A percentile compares a stretch with the other conserved stretches of the same genome.
Evolutionary conservation across 495 filamentous ascomycete genomes (phyloP).

Genomic region (Neurospora intermedia): DNA sequence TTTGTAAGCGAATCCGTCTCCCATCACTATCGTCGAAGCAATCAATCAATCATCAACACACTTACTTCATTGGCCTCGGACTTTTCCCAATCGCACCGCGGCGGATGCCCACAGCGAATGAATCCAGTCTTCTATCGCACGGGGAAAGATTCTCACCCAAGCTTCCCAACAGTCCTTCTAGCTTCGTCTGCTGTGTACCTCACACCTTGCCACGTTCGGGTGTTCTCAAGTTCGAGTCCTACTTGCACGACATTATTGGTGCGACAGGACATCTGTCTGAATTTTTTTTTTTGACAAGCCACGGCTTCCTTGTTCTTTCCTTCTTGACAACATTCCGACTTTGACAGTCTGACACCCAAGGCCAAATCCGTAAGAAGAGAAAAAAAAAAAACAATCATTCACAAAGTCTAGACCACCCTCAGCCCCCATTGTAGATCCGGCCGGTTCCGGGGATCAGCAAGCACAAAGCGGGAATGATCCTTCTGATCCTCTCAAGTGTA

Average conservation of each 20-base stretch:
- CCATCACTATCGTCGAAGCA: too few relatives aligned
- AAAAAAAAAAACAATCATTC: too few relatives aligned
- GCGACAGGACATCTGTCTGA: not conserved
- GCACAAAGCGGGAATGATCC: not conserved
- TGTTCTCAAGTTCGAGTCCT: not conserved
- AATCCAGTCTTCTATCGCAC: not conserved
- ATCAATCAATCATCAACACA: not conserved
- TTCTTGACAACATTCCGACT: not conserved
- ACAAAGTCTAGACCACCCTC: not conserved
- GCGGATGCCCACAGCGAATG: not conserved
- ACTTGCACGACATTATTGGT: not conserved
- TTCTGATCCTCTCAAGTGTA: not conserved
- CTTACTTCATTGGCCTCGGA: not conserved
- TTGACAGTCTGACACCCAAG: too few relatives aligned
- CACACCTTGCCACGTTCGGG: not conserved
- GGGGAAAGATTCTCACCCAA: not conserved
- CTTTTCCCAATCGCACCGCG: not conserved
- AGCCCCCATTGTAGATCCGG: not conserved
- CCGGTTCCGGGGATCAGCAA: not conserved
- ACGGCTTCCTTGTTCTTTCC: not conserved
- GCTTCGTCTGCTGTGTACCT: not conserved
- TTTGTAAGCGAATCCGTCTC: too few relatives aligned
- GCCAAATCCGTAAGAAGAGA: too few relatives aligned
- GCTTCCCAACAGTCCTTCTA: not conserved
- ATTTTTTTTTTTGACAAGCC: not conserved